Conservation (phyloP, 148 eudicot species). For the Amaranthus hypochondriacus region DNA sequence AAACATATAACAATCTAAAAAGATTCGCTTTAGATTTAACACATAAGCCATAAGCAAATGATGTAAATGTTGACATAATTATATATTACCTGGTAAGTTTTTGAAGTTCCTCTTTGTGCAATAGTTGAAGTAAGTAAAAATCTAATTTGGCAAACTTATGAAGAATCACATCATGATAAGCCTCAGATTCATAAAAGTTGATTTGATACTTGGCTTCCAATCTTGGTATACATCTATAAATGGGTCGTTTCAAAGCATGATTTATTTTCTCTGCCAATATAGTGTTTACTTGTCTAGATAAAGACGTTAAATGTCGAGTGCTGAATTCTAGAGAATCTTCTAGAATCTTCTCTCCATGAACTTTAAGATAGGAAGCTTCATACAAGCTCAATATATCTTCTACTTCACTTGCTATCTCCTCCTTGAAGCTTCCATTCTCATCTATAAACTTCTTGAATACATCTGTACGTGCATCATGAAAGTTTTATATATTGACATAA, state of each 20-base stretch:
- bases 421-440: conserved; percentile 9
- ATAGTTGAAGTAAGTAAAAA: conserved; percentile 31
- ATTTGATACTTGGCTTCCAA: conserved; percentile 33
- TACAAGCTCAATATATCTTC: conserved; percentile 17
- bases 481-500: too few relatives aligned
- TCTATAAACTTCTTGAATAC: conserved; percentile 13
- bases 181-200: conserved; percentile 27
- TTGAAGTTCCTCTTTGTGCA: conserved; percentile 32
- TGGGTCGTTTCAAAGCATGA: conserved; percentile 28
- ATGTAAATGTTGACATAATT: too few relatives aligned
- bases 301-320: neutral
- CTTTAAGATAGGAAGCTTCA: conserved; percentile 19
- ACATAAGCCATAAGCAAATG: too few relatives aligned
- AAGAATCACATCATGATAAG: conserved; percentile 15
- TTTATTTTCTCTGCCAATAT: neutral
- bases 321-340: conserved; percentile 20
- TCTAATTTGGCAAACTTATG: conserved; percentile 35
- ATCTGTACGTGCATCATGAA: neutral
- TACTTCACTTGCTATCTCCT: conserved; percentile 1
- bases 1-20: too few relatives aligned
- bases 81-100: conserved; percentile 23
- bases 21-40: too few relatives aligned
- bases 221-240: conserved; percentile 27
- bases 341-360: conserved; percentile 15
- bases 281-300: neutral